These are phyloP conservation scores for Psilocybe cyanescens DNA, from an alignment of 768 basidiomycete genomes.

Conservation along the genomic window DNA sequence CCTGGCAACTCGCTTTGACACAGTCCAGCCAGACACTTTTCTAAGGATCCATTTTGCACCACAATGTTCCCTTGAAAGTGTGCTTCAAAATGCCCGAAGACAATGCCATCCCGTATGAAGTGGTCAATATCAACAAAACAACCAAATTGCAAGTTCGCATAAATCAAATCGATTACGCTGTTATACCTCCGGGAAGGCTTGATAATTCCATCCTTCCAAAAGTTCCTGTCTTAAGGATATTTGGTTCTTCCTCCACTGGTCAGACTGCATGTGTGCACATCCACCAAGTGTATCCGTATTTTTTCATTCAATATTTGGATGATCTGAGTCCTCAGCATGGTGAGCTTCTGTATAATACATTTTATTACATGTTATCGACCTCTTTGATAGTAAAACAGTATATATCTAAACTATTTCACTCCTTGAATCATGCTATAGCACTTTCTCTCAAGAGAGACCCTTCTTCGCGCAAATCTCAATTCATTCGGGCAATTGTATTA, in stretches of 20 bases:
- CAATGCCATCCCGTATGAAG: background rate
- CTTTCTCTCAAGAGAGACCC: conserved; percentile 80
- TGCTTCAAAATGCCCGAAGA: background rate
- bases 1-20: too few species aligned
- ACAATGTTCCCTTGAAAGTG: background rate
- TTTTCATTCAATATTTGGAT: conserved; percentile 83
- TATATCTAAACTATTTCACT: conserved; percentile 67
- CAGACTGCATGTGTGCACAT: conserved; percentile 86
- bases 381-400: conserved; percentile 68
- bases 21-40: too few species aligned
- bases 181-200: conserved; percentile 60
- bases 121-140: background rate
- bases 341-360: conserved; percentile 29
- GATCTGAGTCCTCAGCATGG: conserved; percentile 66
- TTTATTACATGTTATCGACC: background rate
- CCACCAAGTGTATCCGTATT: conserved; percentile 94
- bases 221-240: conserved; percentile 86
- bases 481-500: conserved; percentile 75
- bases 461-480: conserved; percentile 55
- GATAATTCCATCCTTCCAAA: conserved; percentile 65
- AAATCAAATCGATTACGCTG: conserved; percentile 66
- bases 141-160: conserved; percentile 44
- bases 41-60: background rate
- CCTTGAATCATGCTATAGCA: conserved; percentile 86
- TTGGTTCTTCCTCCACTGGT: conserved; percentile 78